Evolutionary conservation across 257 asterid species (phyloP).

Genomic region (Marsdenia floribunda): DNA sequence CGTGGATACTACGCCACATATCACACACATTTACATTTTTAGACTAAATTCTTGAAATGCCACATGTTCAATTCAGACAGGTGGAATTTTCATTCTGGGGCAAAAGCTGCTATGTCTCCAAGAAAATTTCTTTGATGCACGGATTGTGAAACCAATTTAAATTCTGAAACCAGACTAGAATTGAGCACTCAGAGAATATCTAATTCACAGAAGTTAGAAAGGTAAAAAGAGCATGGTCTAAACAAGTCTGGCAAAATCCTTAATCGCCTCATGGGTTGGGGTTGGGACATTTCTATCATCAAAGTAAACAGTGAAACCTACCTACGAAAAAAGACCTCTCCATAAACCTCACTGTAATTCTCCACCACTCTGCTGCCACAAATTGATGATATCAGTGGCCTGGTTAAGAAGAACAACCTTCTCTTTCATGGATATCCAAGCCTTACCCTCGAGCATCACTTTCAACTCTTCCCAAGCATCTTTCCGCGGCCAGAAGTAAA

Average conservation of each 20-base stretch:
- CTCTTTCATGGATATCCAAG: constrained; percentile 38
- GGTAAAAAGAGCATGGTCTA: not conserved
- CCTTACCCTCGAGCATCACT: constrained; percentile 33
- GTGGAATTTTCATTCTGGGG: not conserved
- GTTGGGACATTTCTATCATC: too few species aligned
- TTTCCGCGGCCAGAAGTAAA: constrained; percentile 45
- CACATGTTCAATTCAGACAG: not conserved
- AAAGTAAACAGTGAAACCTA: not conserved
- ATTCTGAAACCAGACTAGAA: too few species aligned
- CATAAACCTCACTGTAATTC: constrained; percentile 19
- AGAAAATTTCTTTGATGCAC: not conserved
- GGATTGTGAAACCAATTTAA: not conserved
- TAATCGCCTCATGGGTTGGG: not conserved
- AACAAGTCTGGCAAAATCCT: not conserved
- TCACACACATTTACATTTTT: not conserved
- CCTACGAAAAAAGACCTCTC: not conserved
- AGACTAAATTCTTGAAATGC: not conserved
- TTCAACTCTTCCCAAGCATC: constrained; percentile 49
- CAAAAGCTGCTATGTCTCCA: not conserved
- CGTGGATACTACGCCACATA: not conserved
- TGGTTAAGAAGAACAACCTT: constrained; percentile 40
- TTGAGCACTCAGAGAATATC: not conserved
- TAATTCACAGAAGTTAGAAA: not conserved
- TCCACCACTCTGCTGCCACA: constrained; percentile 45
- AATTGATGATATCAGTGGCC: constrained; percentile 42